A percentile compares a stretch with the other conserved stretches of the same genome.
Conservation (phyloP, 257 asterid genomes). For the Solanum chaucha region DNA sequence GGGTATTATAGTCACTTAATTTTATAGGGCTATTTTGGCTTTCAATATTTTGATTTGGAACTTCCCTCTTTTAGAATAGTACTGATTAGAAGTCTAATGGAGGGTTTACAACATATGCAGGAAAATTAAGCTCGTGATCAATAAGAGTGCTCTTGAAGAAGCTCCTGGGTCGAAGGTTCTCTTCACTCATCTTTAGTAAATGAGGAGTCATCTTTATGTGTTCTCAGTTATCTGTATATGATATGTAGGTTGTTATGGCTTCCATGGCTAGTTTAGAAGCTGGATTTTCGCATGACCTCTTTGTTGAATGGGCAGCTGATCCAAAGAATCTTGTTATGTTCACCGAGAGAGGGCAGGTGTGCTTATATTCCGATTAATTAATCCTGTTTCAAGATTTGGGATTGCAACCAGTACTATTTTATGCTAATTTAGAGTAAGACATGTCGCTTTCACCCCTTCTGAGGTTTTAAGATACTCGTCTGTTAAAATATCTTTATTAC, state of each 20-base stretch:
- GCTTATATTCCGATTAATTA: conserved; percentile 9
- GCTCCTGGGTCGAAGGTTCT: conserved; percentile 87
- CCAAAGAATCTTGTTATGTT: conserved; percentile 91
- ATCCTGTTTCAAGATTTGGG: background rate
- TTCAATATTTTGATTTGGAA: background rate
- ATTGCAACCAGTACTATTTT: background rate
- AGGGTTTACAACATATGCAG: conserved; percentile 21
- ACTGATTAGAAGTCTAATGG: background rate
- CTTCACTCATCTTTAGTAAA: conserved; percentile 6
- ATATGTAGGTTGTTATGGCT: conserved; percentile 70
- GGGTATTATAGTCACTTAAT: background rate
- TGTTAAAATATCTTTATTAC: background rate
- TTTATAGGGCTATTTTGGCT: background rate
- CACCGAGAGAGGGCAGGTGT: conserved; percentile 97
- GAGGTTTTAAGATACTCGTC: background rate
- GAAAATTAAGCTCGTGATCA: conserved; percentile 62
- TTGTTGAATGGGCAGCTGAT: conserved; percentile 97
- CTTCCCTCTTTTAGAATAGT: background rate
- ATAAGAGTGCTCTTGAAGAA: conserved; percentile 73
- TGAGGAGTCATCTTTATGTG: conserved; percentile 2
- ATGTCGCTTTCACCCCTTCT: background rate
- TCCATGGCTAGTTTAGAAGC: conserved; percentile 97
- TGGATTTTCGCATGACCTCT: conserved; percentile 93
- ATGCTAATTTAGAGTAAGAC: background rate
- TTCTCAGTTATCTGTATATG: conserved; percentile 9